phyloP scores from a whole-genome alignment of 257 asterid genomes.

The Plectranthus barbatus region DNA sequence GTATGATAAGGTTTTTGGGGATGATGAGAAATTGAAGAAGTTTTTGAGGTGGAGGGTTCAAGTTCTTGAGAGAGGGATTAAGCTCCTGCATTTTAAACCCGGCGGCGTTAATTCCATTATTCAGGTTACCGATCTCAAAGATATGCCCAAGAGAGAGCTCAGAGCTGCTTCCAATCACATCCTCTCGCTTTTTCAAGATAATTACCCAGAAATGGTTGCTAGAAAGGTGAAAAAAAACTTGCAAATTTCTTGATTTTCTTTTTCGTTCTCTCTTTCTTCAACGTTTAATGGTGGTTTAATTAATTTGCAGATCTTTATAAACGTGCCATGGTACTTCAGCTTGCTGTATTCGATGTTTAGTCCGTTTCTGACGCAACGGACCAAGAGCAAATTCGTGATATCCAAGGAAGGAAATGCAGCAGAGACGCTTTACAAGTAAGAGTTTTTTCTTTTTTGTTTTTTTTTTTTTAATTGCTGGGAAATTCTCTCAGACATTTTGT shows the following conservation, averaged over 20 bases:
- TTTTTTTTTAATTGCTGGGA: too few relatives aligned
- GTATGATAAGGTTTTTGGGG: constrained; percentile 62
- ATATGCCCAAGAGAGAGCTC: constrained; percentile 86
- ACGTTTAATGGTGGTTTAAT: not conserved
- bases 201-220: constrained; percentile 91
- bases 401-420: constrained; percentile 86
- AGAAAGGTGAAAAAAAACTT: constrained; percentile 38
- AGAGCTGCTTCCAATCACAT: constrained; percentile 79
- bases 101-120: constrained; percentile 64
- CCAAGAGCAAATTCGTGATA: constrained; percentile 89
- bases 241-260: not conserved
- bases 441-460: too few relatives aligned
- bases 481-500: too few relatives aligned
- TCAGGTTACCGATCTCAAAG: constrained; percentile 41
- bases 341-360: constrained; percentile 86
- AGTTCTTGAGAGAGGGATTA: constrained; percentile 44
- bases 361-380: constrained; percentile 88
- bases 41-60: constrained; percentile 36
- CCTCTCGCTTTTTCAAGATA: constrained; percentile 78
- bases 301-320: constrained; percentile 57
- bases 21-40: constrained; percentile 21
- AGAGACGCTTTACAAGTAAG: constrained; percentile 85
- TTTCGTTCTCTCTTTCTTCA: too few relatives aligned
- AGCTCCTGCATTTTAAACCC: constrained; percentile 58
- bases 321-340: constrained; percentile 93